Percentiles rank a stretch among this genome's conserved stretches.
phyloP scores from a whole-genome alignment of 148 eudicot genomes.

The Rhododendron williamsianum region DNA sequence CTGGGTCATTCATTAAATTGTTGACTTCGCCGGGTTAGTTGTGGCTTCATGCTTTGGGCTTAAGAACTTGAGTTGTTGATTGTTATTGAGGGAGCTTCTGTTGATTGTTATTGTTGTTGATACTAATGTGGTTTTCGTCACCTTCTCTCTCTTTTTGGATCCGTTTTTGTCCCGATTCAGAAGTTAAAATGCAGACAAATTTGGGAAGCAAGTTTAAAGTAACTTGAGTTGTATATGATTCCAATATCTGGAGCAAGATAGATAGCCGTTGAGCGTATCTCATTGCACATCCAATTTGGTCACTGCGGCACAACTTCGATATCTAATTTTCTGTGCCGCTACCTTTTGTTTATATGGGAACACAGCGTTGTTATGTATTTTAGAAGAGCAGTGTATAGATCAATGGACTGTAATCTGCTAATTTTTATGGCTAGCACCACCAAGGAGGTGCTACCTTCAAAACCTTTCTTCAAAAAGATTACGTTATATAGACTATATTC shows the following conservation, averaged over 20 bases:
- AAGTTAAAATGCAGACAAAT: not conserved
- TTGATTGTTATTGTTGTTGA: not conserved
- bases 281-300: not conserved
- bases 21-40: not conserved
- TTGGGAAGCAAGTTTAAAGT: not conserved
- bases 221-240: not conserved
- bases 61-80: no score
- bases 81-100: not conserved
- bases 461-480: not conserved
- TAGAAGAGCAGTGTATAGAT: not conserved
- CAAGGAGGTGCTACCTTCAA: not conserved
- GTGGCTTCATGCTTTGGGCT: not conserved
- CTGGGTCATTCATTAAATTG: not conserved
- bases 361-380: not conserved
- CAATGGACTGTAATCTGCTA: not conserved
- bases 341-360: not conserved
- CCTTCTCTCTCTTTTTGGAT: not conserved
- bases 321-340: not conserved
- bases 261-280: not conserved
- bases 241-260: not conserved
- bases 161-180: not conserved
- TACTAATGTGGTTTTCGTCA: not conserved
- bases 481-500: not conserved
- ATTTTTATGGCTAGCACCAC: not conserved
- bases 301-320: not conserved